Conservation (phyloP, 1,139 yeast species). For the Arxiozyma slooffiae region DNA sequence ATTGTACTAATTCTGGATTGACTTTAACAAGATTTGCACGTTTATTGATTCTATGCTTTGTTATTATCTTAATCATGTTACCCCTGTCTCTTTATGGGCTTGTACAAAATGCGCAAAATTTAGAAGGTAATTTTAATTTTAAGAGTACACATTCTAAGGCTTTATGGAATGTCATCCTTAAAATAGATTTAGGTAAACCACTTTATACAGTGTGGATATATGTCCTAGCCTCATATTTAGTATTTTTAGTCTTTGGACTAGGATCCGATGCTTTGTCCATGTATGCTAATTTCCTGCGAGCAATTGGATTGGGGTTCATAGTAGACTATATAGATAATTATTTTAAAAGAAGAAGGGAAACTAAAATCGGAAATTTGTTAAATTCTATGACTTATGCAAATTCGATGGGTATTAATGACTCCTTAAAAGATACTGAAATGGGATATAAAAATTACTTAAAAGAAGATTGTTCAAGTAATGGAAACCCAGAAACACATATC, state of each 20-base stretch:
- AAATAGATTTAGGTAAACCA: slow-evolving; percentile 30
- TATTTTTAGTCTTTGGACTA: slow-evolving; percentile 66
- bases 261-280: slow-evolving; percentile 62
- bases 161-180: slow-evolving; percentile 39
- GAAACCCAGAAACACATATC: not conserved
- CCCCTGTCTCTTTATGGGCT: slow-evolving; percentile 54
- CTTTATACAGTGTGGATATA: slow-evolving; percentile 40
- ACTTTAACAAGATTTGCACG: slow-evolving; percentile 56
- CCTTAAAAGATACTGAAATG: not conserved
- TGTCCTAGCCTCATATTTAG: slow-evolving; percentile 48
- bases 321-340: slow-evolving; percentile 19
- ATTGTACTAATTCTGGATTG: slow-evolving; percentile 70
- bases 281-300: slow-evolving; percentile 37
- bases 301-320: slow-evolving; percentile 30
- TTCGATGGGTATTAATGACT: not conserved
- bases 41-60: slow-evolving; percentile 52
- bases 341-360: slow-evolving; percentile 12
- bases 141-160: slow-evolving; percentile 34
- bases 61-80: slow-evolving; percentile 53
- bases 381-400: slow-evolving; percentile 8
- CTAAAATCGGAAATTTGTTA: slow-evolving; percentile 16
- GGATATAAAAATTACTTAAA: not conserved
- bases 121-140: slow-evolving; percentile 34
- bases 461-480: not conserved
- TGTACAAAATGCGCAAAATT: slow-evolving; percentile 33